Evolutionary conservation across 495 filamentous ascomycete species (phyloP).

Genomic region (Letharia lupina): DNA sequence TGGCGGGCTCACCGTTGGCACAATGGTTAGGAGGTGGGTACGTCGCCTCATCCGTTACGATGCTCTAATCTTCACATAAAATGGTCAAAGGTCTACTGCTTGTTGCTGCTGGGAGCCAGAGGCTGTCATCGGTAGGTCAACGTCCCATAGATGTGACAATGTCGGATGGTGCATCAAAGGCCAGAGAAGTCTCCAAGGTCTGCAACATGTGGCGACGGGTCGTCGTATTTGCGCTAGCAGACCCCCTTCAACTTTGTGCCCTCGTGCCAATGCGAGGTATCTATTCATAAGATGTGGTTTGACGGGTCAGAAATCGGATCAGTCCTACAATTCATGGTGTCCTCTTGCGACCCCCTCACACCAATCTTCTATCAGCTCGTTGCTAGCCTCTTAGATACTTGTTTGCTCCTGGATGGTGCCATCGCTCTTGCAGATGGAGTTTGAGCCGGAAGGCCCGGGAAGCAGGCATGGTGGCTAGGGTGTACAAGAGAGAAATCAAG

Average conservation of each 20-base stretch:
- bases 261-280: background rate
- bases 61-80: background rate
- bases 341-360: background rate
- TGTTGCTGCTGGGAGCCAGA: background rate
- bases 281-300: background rate
- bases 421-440: background rate
- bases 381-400: background rate
- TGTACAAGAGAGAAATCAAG: background rate
- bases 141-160: background rate
- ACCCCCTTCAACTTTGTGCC: background rate
- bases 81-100: background rate
- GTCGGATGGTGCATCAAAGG: background rate
- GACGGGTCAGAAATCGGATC: background rate
- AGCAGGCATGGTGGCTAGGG: background rate
- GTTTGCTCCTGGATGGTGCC: background rate
- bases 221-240: background rate
- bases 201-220: background rate
- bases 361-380: background rate
- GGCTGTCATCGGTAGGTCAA: background rate
- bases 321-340: background rate
- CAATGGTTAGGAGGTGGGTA: background rate
- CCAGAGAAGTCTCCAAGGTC: background rate
- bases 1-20: background rate
- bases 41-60: background rate
- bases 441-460: background rate